These are phyloP conservation scores for Zygnema circumcarinatum DNA, from an alignment of 139 green algal genomes.

Conservation along the genomic window DNA sequence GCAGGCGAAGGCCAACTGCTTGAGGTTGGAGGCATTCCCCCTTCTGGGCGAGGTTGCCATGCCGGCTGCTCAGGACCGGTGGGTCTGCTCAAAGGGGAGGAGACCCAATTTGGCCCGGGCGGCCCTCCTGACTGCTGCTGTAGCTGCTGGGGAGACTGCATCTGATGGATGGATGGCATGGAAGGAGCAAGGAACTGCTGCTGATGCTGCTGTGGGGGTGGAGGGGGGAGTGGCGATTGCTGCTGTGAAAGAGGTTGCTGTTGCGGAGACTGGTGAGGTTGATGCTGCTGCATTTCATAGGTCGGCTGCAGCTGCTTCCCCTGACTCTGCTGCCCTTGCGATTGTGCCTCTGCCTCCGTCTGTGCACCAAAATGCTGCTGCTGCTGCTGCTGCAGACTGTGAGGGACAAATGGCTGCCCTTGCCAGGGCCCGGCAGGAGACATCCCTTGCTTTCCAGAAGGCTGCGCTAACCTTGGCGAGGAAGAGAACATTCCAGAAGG, in stretches of 20 bases:
- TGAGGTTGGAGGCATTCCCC: too few species aligned
- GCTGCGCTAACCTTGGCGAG: background rate
- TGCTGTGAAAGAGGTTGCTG: conserved; percentile 24
- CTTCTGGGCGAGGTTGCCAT: too few species aligned
- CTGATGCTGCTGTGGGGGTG: conserved; percentile 20
- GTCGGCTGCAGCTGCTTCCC: conserved; percentile 15
- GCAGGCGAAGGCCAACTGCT: too few species aligned
- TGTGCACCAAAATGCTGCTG: background rate
- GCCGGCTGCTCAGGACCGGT: too few species aligned
- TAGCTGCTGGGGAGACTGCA: conserved; percentile 2
- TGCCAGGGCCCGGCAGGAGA: background rate
- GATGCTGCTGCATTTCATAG: too few species aligned
- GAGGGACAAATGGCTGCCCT: background rate
- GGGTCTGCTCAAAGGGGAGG: too few species aligned
- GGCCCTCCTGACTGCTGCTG: background rate
- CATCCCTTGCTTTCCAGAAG: background rate
- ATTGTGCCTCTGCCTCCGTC: background rate
- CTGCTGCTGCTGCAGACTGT: conserved; percentile 6
- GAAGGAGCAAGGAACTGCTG: too few species aligned
- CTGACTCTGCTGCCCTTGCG: too few species aligned
- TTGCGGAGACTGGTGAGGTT: conserved; percentile 26
- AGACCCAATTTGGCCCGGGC: background rate
- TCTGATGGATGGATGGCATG: conserved; percentile 9
- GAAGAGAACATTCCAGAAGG: background rate
- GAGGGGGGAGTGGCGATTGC: background rate